Percentiles rank a stretch among this genome's conserved stretches.
Conservation (phyloP, 2,329 filamentous ascomycete genomes). For the Alternaria infectoria region DNA sequence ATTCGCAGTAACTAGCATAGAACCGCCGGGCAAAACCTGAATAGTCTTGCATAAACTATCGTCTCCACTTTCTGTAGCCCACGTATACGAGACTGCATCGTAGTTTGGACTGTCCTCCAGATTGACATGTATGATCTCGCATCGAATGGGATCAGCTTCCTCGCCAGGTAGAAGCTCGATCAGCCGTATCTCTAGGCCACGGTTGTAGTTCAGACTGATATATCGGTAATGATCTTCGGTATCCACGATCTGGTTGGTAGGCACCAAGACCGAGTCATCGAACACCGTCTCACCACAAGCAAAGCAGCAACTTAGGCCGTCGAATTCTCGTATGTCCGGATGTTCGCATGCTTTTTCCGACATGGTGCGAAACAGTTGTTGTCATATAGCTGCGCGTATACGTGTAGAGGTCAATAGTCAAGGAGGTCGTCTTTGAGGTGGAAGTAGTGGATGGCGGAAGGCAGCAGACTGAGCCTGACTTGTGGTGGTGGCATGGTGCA, state of each 20-base stretch:
- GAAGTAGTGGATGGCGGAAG: background rate
- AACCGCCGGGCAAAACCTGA: too few species aligned
- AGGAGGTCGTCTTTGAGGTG: too few species aligned
- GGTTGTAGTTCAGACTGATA: conserved; percentile 5
- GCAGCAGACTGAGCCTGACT: background rate
- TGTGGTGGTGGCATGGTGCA: background rate
- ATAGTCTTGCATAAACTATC: too few species aligned
- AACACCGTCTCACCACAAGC: conserved; percentile 17
- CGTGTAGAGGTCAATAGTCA: too few species aligned
- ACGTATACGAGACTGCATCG: conserved; percentile 22
- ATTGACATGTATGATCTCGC: conserved; percentile 12
- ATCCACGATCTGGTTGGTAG: background rate
- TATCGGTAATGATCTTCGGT: conserved; percentile 6
- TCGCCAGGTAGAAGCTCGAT: conserved; percentile 3
- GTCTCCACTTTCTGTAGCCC: conserved; percentile 11
- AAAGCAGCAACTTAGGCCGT: conserved; percentile 18
- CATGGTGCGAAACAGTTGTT: too few species aligned
- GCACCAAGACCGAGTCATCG: background rate
- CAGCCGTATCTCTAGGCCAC: conserved; percentile 10
- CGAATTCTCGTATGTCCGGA: conserved; percentile 18
- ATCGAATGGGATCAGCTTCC: background rate
- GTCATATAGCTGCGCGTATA: too few species aligned
- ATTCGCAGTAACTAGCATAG: too few species aligned
- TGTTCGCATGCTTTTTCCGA: conserved; percentile 18
- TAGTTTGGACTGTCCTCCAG: conserved; percentile 11